These are phyloP conservation scores for Camellia japonica DNA, from an alignment of 148 eudicot species.

Conservation along the genomic window DNA sequence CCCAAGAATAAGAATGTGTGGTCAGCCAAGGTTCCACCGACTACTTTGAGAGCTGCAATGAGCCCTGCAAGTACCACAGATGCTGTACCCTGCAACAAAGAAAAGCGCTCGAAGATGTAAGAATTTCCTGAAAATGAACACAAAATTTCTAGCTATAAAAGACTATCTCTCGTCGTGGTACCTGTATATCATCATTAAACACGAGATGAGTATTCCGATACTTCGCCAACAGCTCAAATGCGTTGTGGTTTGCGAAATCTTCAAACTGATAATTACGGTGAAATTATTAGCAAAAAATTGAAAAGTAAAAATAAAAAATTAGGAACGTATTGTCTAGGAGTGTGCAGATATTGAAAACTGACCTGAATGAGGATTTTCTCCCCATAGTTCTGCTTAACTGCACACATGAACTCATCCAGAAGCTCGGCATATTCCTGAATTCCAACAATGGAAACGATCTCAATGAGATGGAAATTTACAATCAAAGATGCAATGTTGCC, in stretches of 20 bases:
- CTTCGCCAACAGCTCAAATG: slow-evolving; percentile 68
- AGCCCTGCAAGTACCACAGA: slow-evolving; percentile 91
- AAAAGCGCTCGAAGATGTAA: neutral
- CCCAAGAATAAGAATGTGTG: slow-evolving; percentile 87
- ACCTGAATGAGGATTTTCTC: slow-evolving; percentile 87
- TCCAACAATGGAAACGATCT: neutral
- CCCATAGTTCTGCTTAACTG: slow-evolving; percentile 88
- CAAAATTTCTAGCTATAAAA: neutral
- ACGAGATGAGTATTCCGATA: slow-evolving; percentile 80
- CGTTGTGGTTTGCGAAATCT: slow-evolving; percentile 97
- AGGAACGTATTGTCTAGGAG: neutral
- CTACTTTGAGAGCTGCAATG: slow-evolving; percentile 55
- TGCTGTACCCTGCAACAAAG: slow-evolving; percentile 73
- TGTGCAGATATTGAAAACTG: slow-evolving; percentile 1
- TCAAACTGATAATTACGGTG: slow-evolving; percentile 54
- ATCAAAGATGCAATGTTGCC: neutral
- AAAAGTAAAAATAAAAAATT: neutral
- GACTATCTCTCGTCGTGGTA: slow-evolving; percentile 5
- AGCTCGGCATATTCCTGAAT: slow-evolving; percentile 71
- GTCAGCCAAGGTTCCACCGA: slow-evolving; percentile 79
- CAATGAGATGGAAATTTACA: neutral
- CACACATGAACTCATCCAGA: slow-evolving; percentile 73
- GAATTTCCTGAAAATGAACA: neutral
- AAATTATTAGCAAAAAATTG: slow-evolving; percentile 11
- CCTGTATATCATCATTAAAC: slow-evolving; percentile 97